phyloP scores from a whole-genome alignment of 2,329 filamentous ascomycete genomes.

The Epichloe typhina region DNA sequence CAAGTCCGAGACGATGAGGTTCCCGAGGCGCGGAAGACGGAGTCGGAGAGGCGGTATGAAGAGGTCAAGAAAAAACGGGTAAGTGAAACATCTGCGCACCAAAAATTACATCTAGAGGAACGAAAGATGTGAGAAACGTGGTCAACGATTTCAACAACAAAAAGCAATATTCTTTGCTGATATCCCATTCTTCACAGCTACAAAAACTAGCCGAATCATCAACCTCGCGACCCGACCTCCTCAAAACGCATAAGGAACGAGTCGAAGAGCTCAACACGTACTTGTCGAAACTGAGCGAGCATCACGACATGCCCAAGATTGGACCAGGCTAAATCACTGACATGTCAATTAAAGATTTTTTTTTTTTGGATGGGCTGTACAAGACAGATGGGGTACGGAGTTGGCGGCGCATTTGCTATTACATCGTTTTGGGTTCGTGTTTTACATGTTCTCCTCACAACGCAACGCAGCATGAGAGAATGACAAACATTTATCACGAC shows the following conservation, averaged over 20 bases:
- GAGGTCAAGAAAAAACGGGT: constrained; percentile 68
- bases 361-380: background rate
- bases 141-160: no score
- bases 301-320: constrained; percentile 85
- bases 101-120: no score
- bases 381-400: background rate
- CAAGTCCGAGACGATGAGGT: constrained; percentile 18
- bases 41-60: constrained; percentile 68
- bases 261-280: constrained; percentile 95
- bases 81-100: constrained; percentile 21
- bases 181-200: constrained; percentile 38
- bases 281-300: constrained; percentile 80
- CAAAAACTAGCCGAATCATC: constrained; percentile 60
- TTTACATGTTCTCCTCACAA: no score
- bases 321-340: constrained; percentile 36
- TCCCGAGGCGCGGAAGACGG: constrained; percentile 52
- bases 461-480: no score
- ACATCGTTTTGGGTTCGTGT: background rate
- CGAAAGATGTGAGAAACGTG: no score
- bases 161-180: no score
- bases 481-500: no score
- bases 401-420: background rate
- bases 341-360: background rate
- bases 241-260: constrained; percentile 93
- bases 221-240: constrained; percentile 53